phyloP scores from a whole-genome alignment of 805 yeast species.

The Candida michaelii region DNA sequence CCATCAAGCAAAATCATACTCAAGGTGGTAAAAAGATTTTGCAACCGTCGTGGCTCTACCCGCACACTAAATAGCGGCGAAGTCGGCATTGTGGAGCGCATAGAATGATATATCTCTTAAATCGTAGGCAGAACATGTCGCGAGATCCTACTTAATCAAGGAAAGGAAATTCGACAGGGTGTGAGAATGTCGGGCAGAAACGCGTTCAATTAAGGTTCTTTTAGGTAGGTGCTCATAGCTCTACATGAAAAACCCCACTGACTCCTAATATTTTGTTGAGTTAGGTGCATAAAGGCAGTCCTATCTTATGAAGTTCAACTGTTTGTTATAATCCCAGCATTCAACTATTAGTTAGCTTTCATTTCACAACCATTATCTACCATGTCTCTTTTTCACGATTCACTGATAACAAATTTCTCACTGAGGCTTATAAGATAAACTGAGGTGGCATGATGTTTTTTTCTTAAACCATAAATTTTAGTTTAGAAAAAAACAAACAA shows the following conservation, averaged over 20 bases:
- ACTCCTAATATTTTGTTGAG: conserved; percentile 3
- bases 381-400: too few species aligned
- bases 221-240: conserved; percentile 5
- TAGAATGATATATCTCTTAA: conserved; percentile 3
- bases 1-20: too few species aligned
- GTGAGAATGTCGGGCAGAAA: conserved; percentile 2
- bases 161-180: neutral
- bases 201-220: conserved; percentile 4
- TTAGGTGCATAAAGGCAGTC: neutral
- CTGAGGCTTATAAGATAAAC: neutral
- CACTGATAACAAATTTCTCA: neutral
- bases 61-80: neutral
- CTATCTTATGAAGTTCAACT: neutral
- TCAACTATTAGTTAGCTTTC: too few species aligned
- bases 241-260: conserved; percentile 1
- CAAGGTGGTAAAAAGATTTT: neutral
- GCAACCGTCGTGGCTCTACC: conserved; percentile 5
- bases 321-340: too few species aligned
- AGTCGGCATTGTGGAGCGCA: conserved; percentile 5
- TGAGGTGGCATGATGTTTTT: neutral
- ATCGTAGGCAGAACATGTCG: conserved; percentile 6
- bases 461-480: neutral
- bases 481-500: neutral
- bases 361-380: neutral
- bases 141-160: neutral